phyloP scores from a whole-genome alignment of 257 asterid species.

The Scutellaria galericulata region DNA sequence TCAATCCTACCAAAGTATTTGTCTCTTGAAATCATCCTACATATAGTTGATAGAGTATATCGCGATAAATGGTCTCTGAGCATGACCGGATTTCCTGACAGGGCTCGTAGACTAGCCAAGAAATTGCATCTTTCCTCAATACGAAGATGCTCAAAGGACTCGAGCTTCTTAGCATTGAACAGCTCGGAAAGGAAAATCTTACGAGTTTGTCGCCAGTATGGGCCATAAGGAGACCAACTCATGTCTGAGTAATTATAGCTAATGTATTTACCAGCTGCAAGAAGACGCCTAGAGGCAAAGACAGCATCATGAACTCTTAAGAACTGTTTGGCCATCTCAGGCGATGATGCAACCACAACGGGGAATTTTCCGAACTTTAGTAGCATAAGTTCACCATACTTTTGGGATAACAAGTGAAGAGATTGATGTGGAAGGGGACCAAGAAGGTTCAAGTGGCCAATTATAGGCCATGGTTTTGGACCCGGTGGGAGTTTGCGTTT shows the following conservation, averaged over 20 bases:
- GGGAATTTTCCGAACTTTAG: constrained; percentile 48
- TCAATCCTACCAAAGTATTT: constrained; percentile 4
- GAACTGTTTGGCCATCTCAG: constrained; percentile 52
- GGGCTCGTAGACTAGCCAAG: constrained; percentile 31
- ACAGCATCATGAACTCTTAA: constrained; percentile 41
- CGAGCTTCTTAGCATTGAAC: constrained; percentile 34
- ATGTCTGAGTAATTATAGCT: constrained; percentile 37
- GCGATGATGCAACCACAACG: constrained; percentile 48
- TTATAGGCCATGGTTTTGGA: constrained; percentile 17
- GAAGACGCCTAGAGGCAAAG: constrained; percentile 46
- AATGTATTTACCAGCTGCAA: constrained; percentile 44
- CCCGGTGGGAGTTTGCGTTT: neutral
- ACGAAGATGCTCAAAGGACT: constrained; percentile 39
- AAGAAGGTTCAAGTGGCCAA: constrained; percentile 36
- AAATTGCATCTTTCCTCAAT: constrained; percentile 37
- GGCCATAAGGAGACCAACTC: constrained; percentile 51
- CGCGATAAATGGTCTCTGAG: constrained; percentile 34
- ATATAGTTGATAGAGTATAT: constrained; percentile 28
- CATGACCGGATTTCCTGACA: constrained; percentile 38
- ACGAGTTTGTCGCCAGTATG: constrained; percentile 43
- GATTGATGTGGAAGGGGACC: constrained; percentile 49
- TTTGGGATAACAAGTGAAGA: constrained; percentile 40
- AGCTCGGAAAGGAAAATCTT: constrained; percentile 20
- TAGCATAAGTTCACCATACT: constrained; percentile 49
- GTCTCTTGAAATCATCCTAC: constrained; percentile 40